These are phyloP conservation scores for Jasminum sambac DNA, from an alignment of 257 asterid species.

Conservation along the genomic window DNA sequence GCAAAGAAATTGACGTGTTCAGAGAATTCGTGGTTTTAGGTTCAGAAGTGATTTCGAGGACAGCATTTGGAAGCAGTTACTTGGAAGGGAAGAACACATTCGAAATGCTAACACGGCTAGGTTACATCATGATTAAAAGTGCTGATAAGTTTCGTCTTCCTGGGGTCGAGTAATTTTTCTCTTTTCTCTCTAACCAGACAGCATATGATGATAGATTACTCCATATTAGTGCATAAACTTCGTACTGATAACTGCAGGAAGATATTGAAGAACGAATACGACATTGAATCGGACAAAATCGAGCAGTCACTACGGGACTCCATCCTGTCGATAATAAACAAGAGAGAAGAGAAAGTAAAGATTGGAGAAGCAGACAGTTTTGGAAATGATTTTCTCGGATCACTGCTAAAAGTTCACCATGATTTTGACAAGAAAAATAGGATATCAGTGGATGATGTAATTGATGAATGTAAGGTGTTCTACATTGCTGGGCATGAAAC, in stretches of 20 bases:
- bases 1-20: constrained; percentile 43
- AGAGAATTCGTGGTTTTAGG: constrained; percentile 42
- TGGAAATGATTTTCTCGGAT: constrained; percentile 59
- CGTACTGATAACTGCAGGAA: constrained; percentile 25
- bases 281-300: constrained; percentile 41
- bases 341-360: constrained; percentile 35
- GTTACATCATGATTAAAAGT: constrained; percentile 26
- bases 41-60: constrained; percentile 59
- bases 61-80: constrained; percentile 73
- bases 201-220: neutral
- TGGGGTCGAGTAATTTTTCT: constrained; percentile 32
- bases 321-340: constrained; percentile 34
- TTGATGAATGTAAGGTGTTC: constrained; percentile 65
- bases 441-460: constrained; percentile 43
- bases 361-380: constrained; percentile 14
- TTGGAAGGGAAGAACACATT: constrained; percentile 58
- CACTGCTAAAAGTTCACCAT: constrained; percentile 45
- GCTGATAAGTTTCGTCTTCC: constrained; percentile 28
- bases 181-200: neutral
- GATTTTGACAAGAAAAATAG: constrained; percentile 36
- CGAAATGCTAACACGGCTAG: constrained; percentile 44
- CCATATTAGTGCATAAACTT: neutral
- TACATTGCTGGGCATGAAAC: constrained; percentile 64
- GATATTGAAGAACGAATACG: constrained; percentile 33
- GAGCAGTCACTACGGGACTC: constrained; percentile 40